Evolutionary conservation across 192 early-diverging fungal species (phyloP).

Genomic region (Mortierella hygrophila): DNA sequence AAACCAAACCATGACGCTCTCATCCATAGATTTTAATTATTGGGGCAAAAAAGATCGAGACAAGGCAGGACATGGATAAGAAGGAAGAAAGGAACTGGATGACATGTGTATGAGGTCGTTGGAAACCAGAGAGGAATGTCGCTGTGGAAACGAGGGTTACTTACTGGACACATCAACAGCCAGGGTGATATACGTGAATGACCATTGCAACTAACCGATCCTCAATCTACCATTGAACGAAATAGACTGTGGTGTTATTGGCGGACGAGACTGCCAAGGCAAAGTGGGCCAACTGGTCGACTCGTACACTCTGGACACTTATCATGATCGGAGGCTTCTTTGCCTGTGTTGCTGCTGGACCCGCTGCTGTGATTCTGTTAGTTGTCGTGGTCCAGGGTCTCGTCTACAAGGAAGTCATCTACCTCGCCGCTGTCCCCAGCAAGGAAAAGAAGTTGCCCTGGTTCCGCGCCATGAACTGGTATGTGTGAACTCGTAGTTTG

Average conservation of each 20-base stretch:
- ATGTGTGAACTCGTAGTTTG: background rate
- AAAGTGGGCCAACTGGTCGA: constrained; percentile 87
- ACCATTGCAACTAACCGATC: background rate
- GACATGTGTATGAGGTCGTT: background rate
- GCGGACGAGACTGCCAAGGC: constrained; percentile 58
- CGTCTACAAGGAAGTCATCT: constrained; percentile 96
- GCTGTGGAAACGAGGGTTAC: background rate
- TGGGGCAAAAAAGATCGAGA: background rate
- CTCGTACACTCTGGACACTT: constrained; percentile 86
- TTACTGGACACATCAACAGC: background rate
- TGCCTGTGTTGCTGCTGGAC: constrained; percentile 80
- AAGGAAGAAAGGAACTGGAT: background rate
- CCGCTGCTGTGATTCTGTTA: constrained; percentile 86
- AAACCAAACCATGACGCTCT: background rate
- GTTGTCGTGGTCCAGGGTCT: constrained; percentile 87
- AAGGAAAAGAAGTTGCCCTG: constrained; percentile 90
- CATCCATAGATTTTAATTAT: background rate
- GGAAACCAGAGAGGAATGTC: background rate
- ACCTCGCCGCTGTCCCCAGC: constrained; percentile 84
- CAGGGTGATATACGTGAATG: background rate
- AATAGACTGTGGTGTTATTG: constrained; percentile 50
- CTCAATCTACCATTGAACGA: background rate
- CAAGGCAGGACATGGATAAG: background rate
- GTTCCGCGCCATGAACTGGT: constrained; percentile 93
- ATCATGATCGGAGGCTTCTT: constrained; percentile 93